A percentile compares a stretch with the other conserved stretches of the same genome.
Evolutionary conservation across 345 rosid genomes (phyloP).

Genomic region (Pelargonium nanum): DNA sequence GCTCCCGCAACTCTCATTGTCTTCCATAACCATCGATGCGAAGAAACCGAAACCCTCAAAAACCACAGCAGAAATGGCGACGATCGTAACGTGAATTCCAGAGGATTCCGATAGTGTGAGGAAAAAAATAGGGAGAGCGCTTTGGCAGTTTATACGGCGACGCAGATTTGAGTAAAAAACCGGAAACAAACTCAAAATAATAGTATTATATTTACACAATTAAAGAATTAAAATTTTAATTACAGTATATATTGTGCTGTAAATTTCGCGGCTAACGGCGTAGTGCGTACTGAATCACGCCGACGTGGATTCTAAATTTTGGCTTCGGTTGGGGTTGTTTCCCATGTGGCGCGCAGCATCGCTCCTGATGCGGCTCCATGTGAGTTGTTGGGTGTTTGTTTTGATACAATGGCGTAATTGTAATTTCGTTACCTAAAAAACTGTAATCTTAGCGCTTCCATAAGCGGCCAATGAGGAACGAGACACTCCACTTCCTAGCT

Average conservation of each 20-base stretch:
- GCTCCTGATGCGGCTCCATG: background rate
- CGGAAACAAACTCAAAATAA: background rate
- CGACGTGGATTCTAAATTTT: too few relatives aligned
- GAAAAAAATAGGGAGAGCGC: background rate
- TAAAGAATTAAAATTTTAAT: too few relatives aligned
- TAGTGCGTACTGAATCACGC: too few relatives aligned
- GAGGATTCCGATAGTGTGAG: background rate
- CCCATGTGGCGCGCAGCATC: too few relatives aligned
- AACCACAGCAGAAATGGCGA: background rate
- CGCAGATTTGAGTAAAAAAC: background rate
- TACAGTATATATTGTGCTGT: too few relatives aligned
- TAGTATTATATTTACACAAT: background rate
- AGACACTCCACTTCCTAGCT: too few relatives aligned
- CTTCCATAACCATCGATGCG: constrained; percentile 38
- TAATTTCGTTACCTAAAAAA: background rate
- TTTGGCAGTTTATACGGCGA: background rate
- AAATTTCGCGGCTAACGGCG: too few relatives aligned
- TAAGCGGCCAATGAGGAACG: background rate
- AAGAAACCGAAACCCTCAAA: background rate
- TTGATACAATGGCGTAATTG: background rate
- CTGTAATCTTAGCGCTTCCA: background rate
- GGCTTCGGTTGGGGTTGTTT: too few relatives aligned
- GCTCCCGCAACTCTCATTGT: constrained; percentile 61
- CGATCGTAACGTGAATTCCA: background rate
- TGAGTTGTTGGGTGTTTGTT: too few relatives aligned